These are phyloP conservation scores for Pseudotulostoma volvatum DNA, from an alignment of 495 filamentous ascomycete species.

Conservation along the genomic window DNA sequence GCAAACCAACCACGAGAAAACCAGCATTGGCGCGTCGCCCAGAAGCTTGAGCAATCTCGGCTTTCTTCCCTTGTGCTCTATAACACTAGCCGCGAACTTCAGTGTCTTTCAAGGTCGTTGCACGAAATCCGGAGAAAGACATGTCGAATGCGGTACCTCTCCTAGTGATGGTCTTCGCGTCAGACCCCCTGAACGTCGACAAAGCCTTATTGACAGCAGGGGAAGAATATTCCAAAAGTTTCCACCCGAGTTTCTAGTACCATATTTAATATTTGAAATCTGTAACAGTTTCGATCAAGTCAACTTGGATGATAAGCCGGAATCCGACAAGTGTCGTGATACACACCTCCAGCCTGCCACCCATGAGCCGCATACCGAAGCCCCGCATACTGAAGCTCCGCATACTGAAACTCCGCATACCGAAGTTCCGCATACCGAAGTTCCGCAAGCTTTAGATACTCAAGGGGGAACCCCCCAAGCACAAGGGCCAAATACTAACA, in stretches of 20 bases:
- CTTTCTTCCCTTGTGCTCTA: conserved; percentile 19
- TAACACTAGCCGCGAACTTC: conserved; percentile 18
- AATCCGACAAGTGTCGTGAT: too few relatives aligned
- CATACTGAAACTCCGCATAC: too few relatives aligned
- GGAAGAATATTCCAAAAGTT: conserved; percentile 7
- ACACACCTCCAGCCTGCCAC: too few relatives aligned
- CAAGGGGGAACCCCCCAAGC: too few relatives aligned
- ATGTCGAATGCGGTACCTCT: conserved; percentile 3
- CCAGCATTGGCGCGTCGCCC: too few relatives aligned
- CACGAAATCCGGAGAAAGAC: conserved; percentile 1
- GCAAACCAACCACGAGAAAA: not conserved
- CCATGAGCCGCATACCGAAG: too few relatives aligned
- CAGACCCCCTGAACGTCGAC: conserved; percentile 13
- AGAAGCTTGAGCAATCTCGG: conserved; percentile 5
- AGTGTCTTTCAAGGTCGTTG: conserved; percentile 12
- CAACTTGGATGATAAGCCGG: too few relatives aligned
- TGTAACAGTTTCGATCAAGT: not conserved
- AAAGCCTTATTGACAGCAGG: conserved; percentile 13
- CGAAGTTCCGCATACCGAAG: too few relatives aligned
- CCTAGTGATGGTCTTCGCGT: conserved; percentile 16
- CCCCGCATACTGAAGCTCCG: too few relatives aligned
- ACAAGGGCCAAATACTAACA: too few relatives aligned
- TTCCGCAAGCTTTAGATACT: too few relatives aligned
- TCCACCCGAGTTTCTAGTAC: not conserved
- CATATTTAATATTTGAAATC: not conserved